These are phyloP conservation scores for Umbelopsis vinacea DNA, from an alignment of 192 early-diverging fungal genomes.

Conservation along the genomic window DNA sequence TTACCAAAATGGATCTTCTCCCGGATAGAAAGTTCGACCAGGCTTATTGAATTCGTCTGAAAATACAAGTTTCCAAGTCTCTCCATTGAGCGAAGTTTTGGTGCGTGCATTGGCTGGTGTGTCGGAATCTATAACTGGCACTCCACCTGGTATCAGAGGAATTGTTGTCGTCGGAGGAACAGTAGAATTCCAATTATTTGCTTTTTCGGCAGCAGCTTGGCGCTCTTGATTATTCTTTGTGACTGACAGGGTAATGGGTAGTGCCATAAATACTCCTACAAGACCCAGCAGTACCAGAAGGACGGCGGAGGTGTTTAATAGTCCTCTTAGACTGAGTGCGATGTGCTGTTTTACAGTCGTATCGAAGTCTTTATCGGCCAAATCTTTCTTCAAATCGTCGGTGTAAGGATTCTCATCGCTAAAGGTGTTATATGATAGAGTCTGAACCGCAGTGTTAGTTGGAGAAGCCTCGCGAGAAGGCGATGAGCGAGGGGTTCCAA, in stretches of 20 bases:
- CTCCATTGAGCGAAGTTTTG: constrained; percentile 44
- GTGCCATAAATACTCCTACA: constrained; percentile 1
- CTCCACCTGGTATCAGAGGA: constrained; percentile 6
- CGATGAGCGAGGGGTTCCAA: background rate
- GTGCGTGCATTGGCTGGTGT: constrained; percentile 38
- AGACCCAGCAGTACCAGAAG: background rate
- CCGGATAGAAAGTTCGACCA: constrained; percentile 53
- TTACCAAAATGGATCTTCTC: constrained; percentile 53
- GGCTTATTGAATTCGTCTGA: constrained; percentile 64
- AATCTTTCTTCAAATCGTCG: background rate
- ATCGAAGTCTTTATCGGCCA: constrained; percentile 6
- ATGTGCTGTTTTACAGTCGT: background rate
- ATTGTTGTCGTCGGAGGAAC: background rate
- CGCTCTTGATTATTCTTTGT: background rate
- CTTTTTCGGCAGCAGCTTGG: constrained; percentile 2
- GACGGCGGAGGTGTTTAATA: background rate
- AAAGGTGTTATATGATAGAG: background rate
- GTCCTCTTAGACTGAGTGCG: background rate
- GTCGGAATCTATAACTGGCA: constrained; percentile 45
- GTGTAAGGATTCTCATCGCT: constrained; percentile 11
- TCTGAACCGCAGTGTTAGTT: background rate
- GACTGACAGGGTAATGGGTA: background rate
- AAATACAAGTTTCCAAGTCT: constrained; percentile 58
- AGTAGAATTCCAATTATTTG: constrained; percentile 11
- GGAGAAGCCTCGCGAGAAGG: background rate